Evolutionary conservation across 164 flowering plant genomes (phyloP), one percentile per base, ranked within the genome.

Genomic region (Dillenia suffruticosa): DNA sequence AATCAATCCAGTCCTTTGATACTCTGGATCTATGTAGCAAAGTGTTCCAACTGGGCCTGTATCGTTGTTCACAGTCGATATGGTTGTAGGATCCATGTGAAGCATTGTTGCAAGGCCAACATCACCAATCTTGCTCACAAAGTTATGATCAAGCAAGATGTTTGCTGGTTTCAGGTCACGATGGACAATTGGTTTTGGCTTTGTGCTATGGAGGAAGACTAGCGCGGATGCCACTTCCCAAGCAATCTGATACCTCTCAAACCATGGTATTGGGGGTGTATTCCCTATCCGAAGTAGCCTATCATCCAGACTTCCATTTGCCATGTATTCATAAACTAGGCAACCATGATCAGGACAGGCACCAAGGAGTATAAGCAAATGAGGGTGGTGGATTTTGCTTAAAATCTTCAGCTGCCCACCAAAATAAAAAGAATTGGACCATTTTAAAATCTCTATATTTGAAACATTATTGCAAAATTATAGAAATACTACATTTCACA

Each of bases 161-260:
- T 94, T 94, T 58, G 87, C 89, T 8, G 99, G 99, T 63, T 94
- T 94, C 46, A 94, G 77, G 66, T 94, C 96, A 55, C 99, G 90
- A 59, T 91, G 99, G 49, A 94, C 76, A 52, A 94, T 81, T 2
- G 90, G 78, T 58, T 74, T 74, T 49, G 99, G 99, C 69, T 84
- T 88, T 48, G 88, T 63, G 68, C 69, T 84, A 75, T 94, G 99
- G 4, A 94, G 89, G 68, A 88, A 91, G 46, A 68, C 77, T 19
- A 94, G 82, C 45, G 87, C 85, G 1, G 96, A 85, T 9, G 96
- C 97, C 47, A 94, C 80, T 77, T 94, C 99, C 86, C 90, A 83
- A 54, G 96, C 97, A 61, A 94, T 86, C 26, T 90, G 78, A 59
- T 55, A 87, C 43, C 99, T 76, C 10, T 73, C 84, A 61, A 70